Evolutionary conservation across 2,329 filamentous ascomycete genomes (phyloP).

Genomic region (Septoria linicola): DNA sequence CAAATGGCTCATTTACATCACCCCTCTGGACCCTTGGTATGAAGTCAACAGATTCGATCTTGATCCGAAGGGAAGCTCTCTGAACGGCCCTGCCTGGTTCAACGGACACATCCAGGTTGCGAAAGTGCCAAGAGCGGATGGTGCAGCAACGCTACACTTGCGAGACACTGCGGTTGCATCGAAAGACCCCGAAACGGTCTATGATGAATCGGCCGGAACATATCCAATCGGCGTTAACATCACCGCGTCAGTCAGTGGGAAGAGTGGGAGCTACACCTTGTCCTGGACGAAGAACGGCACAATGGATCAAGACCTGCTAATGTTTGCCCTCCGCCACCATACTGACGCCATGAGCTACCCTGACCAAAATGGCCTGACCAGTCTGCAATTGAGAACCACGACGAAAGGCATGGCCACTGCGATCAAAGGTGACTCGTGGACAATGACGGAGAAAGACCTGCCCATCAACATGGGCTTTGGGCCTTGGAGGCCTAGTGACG

Average conservation of each 20-base stretch:
- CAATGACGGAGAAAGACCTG: constrained; percentile 70
- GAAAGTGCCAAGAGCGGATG: constrained; percentile 60
- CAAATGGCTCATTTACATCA: constrained; percentile 77
- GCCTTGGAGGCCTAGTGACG: constrained; percentile 65
- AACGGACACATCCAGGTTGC: constrained; percentile 78
- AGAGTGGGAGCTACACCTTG: constrained; percentile 69
- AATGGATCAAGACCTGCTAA: constrained; percentile 61
- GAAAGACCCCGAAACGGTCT: constrained; percentile 59
- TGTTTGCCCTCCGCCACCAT: constrained; percentile 90
- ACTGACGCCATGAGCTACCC: constrained; percentile 67
- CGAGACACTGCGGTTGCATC: constrained; percentile 47
- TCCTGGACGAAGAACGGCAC: constrained; percentile 70
- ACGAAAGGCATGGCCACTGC: constrained; percentile 80
- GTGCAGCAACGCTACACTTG: constrained; percentile 41
- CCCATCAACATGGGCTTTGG: constrained; percentile 73
- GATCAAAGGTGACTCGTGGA: constrained; percentile 72
- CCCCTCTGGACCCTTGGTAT: constrained; percentile 52
- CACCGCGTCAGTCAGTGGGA: constrained; percentile 60
- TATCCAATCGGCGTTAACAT: constrained; percentile 68
- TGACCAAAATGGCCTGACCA: constrained; percentile 49
- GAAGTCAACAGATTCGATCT: constrained; percentile 63
- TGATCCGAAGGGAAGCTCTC: constrained; percentile 51
- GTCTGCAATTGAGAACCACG: constrained; percentile 69
- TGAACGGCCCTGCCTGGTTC: constrained; percentile 67
- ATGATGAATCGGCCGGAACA: constrained; percentile 73